A percentile compares a stretch with the other conserved stretches of the same genome.
Evolutionary conservation across 164 flowering plant species (phyloP).

Genomic region (Tetrastigma voinierianum): DNA sequence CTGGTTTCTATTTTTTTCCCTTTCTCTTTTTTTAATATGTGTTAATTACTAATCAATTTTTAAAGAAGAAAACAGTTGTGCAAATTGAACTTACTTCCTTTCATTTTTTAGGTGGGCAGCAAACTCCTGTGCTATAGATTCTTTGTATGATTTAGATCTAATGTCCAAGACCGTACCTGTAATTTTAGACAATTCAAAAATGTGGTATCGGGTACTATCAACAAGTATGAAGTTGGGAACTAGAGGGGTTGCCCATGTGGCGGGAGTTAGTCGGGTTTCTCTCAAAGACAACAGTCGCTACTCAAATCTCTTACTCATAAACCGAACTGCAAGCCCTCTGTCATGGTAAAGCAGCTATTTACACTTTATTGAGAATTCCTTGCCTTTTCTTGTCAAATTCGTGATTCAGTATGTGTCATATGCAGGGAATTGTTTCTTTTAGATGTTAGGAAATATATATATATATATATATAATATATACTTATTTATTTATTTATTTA

Average conservation of each 20-base stretch:
- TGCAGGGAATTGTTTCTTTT: no score
- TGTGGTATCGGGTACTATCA: conserved; percentile 66
- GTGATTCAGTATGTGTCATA: neutral
- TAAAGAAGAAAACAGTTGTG: neutral
- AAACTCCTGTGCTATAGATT: conserved; percentile 80
- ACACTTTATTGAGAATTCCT: neutral
- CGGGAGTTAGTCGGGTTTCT: conserved; percentile 56
- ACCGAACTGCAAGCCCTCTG: conserved; percentile 94
- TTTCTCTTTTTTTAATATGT: neutral
- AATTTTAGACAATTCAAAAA: conserved; percentile 81
- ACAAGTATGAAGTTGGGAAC: conserved; percentile 86
- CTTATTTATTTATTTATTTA: no score
- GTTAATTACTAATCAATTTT: neutral
- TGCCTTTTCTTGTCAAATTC: neutral
- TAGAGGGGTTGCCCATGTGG: conserved; percentile 77
- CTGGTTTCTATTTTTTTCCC: neutral
- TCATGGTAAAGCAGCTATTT: conserved; percentile 58
- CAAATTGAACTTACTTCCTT: conserved; percentile 13
- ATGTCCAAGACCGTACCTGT: conserved; percentile 85
- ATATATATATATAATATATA: no score
- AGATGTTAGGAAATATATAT: no score
- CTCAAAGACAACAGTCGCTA: conserved; percentile 57
- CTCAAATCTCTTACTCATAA: conserved; percentile 73
- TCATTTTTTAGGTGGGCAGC: conserved; percentile 70
- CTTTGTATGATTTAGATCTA: conserved; percentile 83